Conservation (phyloP, 805 yeast species). For the Candida insectalens region DNA sequence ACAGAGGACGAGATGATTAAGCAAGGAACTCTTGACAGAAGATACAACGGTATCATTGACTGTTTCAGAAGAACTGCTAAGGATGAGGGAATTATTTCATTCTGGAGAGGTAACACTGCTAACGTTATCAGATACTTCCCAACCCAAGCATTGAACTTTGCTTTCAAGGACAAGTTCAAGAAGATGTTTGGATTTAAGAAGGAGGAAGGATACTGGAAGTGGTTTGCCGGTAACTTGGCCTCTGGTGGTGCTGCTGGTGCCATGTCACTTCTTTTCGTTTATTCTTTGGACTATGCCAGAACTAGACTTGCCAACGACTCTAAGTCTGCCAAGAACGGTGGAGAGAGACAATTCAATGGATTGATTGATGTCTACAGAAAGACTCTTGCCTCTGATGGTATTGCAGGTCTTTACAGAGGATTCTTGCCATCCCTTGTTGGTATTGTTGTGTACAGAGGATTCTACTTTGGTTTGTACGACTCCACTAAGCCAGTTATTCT, state of each 20-base stretch:
- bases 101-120: slow-evolving; percentile 99
- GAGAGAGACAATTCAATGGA: slow-evolving; percentile 97
- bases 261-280: slow-evolving; percentile 83
- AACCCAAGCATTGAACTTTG: slow-evolving; percentile 97
- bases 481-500: slow-evolving; percentile 91
- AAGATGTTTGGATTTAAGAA: slow-evolving; percentile 94
- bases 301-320: slow-evolving; percentile 99
- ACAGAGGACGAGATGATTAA: slow-evolving; percentile 97
- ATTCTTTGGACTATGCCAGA: slow-evolving; percentile 97
- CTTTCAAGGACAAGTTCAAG: slow-evolving; percentile 97
- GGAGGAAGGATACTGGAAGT: slow-evolving; percentile 83
- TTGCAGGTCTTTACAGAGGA: slow-evolving; percentile 99
- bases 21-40: slow-evolving; percentile 86
- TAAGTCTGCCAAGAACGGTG: slow-evolving; percentile 74
- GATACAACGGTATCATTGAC: slow-evolving; percentile 84
- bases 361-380: slow-evolving; percentile 92
- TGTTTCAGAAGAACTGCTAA: slow-evolving; percentile 93
- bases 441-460: slow-evolving; percentile 98
- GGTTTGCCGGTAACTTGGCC: slow-evolving; percentile 98
- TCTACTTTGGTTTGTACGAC: slow-evolving; percentile 96
- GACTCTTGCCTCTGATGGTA: slow-evolving; percentile 92
- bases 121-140: slow-evolving; percentile 99
- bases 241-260: slow-evolving; percentile 99
- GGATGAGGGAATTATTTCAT: slow-evolving; percentile 84
- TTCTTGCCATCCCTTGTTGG: slow-evolving; percentile 98